Evolutionary conservation across 2,329 filamentous ascomycete species (phyloP).

Genomic region (Cladosporium sp.): DNA sequence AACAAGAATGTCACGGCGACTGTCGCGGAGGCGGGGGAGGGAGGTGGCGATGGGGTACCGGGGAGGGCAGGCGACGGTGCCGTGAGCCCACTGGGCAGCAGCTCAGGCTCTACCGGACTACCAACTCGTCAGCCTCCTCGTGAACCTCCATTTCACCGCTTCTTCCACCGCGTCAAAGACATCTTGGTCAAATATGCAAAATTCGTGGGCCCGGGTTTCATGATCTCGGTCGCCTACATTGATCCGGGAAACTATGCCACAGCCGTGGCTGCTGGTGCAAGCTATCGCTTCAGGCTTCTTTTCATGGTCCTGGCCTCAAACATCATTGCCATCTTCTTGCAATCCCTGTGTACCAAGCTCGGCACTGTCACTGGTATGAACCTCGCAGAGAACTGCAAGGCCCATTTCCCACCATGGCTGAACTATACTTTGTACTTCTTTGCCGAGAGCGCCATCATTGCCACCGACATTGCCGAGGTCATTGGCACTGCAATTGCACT

Average conservation of each 20-base stretch:
- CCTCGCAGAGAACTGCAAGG: conserved; percentile 46
- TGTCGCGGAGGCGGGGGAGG: conserved; percentile 11
- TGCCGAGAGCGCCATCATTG: conserved; percentile 55
- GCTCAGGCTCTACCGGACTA: neutral
- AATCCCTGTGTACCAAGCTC: conserved; percentile 61
- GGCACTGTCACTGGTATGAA: conserved; percentile 49
- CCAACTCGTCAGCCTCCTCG: neutral
- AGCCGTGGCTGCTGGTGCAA: conserved; percentile 64
- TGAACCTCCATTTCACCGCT: neutral
- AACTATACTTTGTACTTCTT: conserved; percentile 52
- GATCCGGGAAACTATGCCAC: conserved; percentile 63
- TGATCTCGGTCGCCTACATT: conserved; percentile 50
- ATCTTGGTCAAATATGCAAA: conserved; percentile 44
- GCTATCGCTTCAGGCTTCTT: conserved; percentile 61
- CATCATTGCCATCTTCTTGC: conserved; percentile 66
- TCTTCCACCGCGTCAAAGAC: conserved; percentile 5
- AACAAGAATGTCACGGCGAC: neutral
- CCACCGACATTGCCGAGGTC: conserved; percentile 59
- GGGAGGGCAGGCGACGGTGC: neutral
- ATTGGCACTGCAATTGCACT: conserved; percentile 68
- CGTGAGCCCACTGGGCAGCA: conserved; percentile 3
- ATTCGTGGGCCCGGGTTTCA: conserved; percentile 66
- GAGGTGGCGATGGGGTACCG: conserved; percentile 17
- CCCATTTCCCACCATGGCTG: conserved; percentile 50
- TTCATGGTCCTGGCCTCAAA: conserved; percentile 68